Evolutionary conservation across 208 protist species (phyloP).

Genomic region (Acanthamoeba royreba): DNA sequence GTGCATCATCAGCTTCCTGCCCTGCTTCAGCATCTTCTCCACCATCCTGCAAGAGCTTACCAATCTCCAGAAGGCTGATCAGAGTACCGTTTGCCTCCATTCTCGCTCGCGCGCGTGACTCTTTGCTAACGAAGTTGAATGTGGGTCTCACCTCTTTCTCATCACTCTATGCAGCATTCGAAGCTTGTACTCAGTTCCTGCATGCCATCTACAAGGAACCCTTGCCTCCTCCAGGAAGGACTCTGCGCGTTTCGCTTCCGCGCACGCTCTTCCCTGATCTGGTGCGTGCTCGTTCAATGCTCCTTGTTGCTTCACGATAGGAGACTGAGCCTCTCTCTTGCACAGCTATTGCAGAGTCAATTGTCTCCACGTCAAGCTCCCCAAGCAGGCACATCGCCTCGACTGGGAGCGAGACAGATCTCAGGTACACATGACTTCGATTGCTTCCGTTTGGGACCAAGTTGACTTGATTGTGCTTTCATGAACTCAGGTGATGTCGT

Average conservation of each 20-base stretch:
- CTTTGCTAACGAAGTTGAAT: not conserved
- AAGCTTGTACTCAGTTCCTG: not conserved
- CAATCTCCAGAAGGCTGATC: not conserved
- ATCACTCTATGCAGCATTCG: not conserved
- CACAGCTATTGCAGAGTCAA: too few species aligned
- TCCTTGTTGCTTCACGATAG: too few species aligned
- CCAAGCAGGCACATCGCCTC: too few species aligned
- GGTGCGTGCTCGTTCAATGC: too few species aligned
- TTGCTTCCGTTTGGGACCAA: not conserved
- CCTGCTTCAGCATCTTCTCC: conserved; percentile 51
- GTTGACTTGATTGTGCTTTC: not conserved
- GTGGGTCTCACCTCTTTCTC: not conserved
- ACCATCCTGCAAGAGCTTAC: conserved; percentile 7
- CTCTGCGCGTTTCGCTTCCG: not conserved
- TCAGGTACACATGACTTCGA: not conserved
- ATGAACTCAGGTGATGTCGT: not conserved
- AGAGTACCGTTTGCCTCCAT: not conserved
- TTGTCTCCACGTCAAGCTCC: too few species aligned
- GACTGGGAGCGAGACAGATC: too few species aligned
- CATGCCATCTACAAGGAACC: not conserved
- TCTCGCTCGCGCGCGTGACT: not conserved
- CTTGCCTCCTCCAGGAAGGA: not conserved
- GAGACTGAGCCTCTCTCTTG: not conserved
- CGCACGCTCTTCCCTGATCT: not conserved
- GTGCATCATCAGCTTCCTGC: conserved; percentile 32